A percentile compares a stretch with the other conserved stretches of the same genome.
Conservation (phyloP, 148 eudicot genomes). For the Persicaria tinctoria region DNA sequence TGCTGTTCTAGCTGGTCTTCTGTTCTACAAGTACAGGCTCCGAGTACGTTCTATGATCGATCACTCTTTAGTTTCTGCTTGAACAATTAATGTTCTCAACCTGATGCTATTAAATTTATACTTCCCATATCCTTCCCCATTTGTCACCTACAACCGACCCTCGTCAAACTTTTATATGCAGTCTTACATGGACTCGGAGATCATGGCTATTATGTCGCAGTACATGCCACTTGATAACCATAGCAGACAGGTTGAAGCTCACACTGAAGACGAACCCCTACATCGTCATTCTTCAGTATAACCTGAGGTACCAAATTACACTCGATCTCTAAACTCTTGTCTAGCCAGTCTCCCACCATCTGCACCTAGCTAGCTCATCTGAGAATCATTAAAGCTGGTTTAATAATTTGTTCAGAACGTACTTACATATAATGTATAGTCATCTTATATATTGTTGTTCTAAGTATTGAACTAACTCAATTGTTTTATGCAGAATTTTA, state of each 20-base stretch:
- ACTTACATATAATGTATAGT: too few species aligned
- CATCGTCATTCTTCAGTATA: conserved; percentile 42
- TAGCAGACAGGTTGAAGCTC: conserved; percentile 25
- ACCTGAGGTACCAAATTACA: too few species aligned
- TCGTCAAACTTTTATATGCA: conserved; percentile 7
- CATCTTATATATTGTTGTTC: too few species aligned
- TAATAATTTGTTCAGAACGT: too few species aligned
- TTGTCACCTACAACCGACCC: too few species aligned
- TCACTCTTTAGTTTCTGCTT: not conserved
- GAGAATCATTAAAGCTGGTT: too few species aligned
- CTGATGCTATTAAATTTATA: not conserved
- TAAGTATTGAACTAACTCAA: too few species aligned
- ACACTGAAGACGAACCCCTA: conserved; percentile 56
- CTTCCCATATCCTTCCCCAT: too few species aligned
- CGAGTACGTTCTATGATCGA: conserved; percentile 35
- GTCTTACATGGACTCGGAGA: conserved; percentile 98
- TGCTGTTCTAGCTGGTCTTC: conserved; percentile 56
- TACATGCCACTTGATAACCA: conserved; percentile 85
- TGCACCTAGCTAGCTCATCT: too few species aligned
- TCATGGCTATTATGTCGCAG: conserved; percentile 94
- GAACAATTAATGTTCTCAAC: not conserved
- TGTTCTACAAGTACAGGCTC: conserved; percentile 84
- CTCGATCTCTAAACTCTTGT: too few species aligned
- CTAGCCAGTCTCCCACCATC: too few species aligned
- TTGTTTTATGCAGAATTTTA: too few species aligned